Conservation (phyloP, 768 basidiomycete genomes). For the Boletus rubescentipes region DNA sequence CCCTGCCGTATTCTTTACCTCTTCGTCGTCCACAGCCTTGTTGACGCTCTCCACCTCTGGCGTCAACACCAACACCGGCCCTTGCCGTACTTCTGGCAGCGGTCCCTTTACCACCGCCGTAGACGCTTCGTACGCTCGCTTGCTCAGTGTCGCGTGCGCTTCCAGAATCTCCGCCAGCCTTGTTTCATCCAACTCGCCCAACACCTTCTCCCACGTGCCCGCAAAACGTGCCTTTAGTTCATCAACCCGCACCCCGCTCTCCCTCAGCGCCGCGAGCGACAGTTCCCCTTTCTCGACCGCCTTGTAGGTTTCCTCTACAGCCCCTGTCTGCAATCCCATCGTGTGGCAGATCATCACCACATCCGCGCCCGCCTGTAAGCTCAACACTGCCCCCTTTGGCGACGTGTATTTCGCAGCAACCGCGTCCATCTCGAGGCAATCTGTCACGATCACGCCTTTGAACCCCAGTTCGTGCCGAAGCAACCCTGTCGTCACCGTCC, state of each 20-base stretch:
- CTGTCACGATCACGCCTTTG: constrained; percentile 64
- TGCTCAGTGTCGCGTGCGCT: constrained; percentile 43
- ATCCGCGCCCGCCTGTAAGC: constrained; percentile 64
- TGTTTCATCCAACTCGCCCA: constrained; percentile 30
- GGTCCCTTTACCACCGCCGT: constrained; percentile 48
- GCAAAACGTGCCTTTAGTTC: constrained; percentile 52
- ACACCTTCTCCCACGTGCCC: constrained; percentile 44
- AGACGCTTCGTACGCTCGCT: constrained; percentile 45
- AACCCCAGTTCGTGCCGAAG: constrained; percentile 53
- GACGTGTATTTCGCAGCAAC: constrained; percentile 44
- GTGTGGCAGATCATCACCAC: constrained; percentile 76
- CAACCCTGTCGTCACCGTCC: constrained; percentile 49
- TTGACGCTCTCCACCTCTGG: constrained; percentile 59
- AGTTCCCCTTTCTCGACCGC: constrained; percentile 50
- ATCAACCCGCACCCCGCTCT: constrained; percentile 46
- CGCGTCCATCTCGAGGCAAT: constrained; percentile 78
- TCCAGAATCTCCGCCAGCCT: constrained; percentile 32
- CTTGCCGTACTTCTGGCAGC: constrained; percentile 30
- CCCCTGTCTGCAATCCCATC: constrained; percentile 49
- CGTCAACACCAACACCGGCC: constrained; percentile 48
- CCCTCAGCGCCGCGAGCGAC: constrained; percentile 35
- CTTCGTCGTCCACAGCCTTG: constrained; percentile 58
- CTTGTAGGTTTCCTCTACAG: constrained; percentile 49
- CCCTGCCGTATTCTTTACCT: constrained; percentile 57
- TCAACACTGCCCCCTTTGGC: constrained; percentile 48